Evolutionary conservation across 441 rosid genomes (phyloP), one percentile per base, ranked within the genome.

Genomic region (Raphanus hybrid): DNA sequence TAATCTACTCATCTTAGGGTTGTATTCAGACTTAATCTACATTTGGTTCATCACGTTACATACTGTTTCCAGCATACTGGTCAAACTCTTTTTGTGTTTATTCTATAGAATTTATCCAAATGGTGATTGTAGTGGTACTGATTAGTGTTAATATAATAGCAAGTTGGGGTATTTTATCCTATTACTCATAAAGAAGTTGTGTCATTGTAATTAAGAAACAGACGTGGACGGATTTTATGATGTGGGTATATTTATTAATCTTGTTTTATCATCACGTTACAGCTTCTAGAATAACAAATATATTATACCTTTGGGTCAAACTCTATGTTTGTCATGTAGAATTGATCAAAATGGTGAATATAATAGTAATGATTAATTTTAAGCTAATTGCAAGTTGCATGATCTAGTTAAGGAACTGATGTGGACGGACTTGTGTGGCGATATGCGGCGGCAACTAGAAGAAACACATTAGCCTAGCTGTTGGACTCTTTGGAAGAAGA

Each of bases 1-100:
- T 54, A 78, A 55, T 78, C 74, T 62, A 68, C 65, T 78, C 70
- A 78, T 52, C 60, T 73, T 66, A 50, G 23, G 61, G 39, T 55
- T 18, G 27, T 55, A 55, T 55, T 55, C 18, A 55, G 60, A 55
- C 27, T 55, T 55, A 55, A 8, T 55, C 60, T 55, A 55, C 58
- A 54, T 15, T 55, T 55, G 14, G 52, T 55, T 55, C 60, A 14
- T 15, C 57, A 54, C 58, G 58, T 54, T 54, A 15, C 6, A 50
- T 20, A 4, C 32, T 27, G 32, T 26, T 59, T 26, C 6, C 57
- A 50, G 57, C 20, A 50, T 50, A n/a, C n/a, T n/a, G n/a, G n/a
- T n/a, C n/a, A n/a, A n/a, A n/a, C n/a, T n/a, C n/a, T n/a, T n/a
- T n/a, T n/a, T n/a, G n/a, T n/a, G n/a, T n/a, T n/a, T n/a, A n/a